Base-by-base conservation (phyloP, 805 yeast species). In the Wickerhamiella australiensis region DNA sequence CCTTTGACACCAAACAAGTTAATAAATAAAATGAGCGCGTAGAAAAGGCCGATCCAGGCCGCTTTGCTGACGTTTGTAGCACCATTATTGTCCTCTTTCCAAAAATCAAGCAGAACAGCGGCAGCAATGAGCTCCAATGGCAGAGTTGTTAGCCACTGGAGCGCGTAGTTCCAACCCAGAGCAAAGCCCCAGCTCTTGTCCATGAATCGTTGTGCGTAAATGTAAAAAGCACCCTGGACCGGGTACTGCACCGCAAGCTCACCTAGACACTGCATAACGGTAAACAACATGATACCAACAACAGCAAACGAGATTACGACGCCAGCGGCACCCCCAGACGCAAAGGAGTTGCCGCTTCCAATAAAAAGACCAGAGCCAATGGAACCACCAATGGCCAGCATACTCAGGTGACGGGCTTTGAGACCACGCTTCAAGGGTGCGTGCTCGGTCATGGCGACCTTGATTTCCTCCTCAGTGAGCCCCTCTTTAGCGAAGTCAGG, bases 361-460 rank as follows among this genome's bases (percentile, higher is more conserved):
- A 78, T 66, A 58, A 76, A 78, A 25, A 79, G 65, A 57, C 83
- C 83, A 29, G 92, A 81, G 60, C 95, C 95, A 52, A 85, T 80
- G 49, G 90, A 81, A 50, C 92, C 87, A 52, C 92, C 92, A 49
- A 85, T 71, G 38, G 94, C 86, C 59, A 50, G 15, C 52, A 50
- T 50, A 50, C 63, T 66, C 45, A 66, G 49, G 54, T 66, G 70
- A n/a, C 70, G 61, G 15, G 59, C 59, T 53, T 65, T 65, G 46
- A 66, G 60, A 23, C 51, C 42, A 50, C 78, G 63, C 36, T 74
- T 67, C 53, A 82, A 67, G 2, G 84, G 87, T 4, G 85, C 68
- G 52, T 70, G 68, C 23, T 82, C 79, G 4, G 76, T 58, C 37
- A 67, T 64, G 25, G 63, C 57, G 35, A 68, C 65, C 17, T 65